phyloP scores from a whole-genome alignment of 2,329 filamentous ascomycete species.

The Hawksworthiomyces lignivorus region DNA sequence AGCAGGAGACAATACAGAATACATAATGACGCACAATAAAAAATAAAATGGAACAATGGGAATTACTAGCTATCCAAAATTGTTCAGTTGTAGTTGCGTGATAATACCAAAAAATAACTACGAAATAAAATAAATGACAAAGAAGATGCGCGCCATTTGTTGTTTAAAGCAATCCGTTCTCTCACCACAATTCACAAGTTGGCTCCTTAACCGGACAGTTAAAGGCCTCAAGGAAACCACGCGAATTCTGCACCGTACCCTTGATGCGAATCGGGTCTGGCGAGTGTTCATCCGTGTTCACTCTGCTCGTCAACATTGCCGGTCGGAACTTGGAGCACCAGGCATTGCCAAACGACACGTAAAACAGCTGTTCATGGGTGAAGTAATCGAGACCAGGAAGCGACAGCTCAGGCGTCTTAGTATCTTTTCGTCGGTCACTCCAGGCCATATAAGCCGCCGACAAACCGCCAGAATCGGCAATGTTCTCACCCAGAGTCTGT shows the following conservation, averaged over 20 bases:
- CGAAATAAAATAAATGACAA: too few relatives aligned
- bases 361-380: slow-evolving; percentile 62
- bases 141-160: too few relatives aligned
- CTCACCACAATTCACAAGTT: slow-evolving; percentile 64
- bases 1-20: background rate
- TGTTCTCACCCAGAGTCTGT: slow-evolving; percentile 61
- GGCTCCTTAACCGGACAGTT: slow-evolving; percentile 58
- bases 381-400: slow-evolving; percentile 56
- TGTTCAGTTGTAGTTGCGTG: too few relatives aligned
- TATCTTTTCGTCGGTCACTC: slow-evolving; percentile 42
- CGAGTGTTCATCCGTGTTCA: slow-evolving; percentile 59
- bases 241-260: slow-evolving; percentile 59
- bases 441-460: slow-evolving; percentile 57
- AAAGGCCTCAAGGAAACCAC: slow-evolving; percentile 61
- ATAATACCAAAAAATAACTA: too few relatives aligned
- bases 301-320: slow-evolving; percentile 46
- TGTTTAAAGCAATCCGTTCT: too few relatives aligned
- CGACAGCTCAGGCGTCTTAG: slow-evolving; percentile 19
- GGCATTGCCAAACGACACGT: slow-evolving; percentile 54
- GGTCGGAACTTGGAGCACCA: slow-evolving; percentile 61
- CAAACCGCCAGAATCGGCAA: slow-evolving; percentile 62
- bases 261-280: slow-evolving; percentile 54
- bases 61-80: too few relatives aligned
- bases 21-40: background rate
- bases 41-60: too few relatives aligned